Percentiles rank a stretch among this genome's conserved stretches.
Evolutionary conservation across 2,329 filamentous ascomycete genomes (phyloP).

Genomic region (Lasiodiplodia sp.): DNA sequence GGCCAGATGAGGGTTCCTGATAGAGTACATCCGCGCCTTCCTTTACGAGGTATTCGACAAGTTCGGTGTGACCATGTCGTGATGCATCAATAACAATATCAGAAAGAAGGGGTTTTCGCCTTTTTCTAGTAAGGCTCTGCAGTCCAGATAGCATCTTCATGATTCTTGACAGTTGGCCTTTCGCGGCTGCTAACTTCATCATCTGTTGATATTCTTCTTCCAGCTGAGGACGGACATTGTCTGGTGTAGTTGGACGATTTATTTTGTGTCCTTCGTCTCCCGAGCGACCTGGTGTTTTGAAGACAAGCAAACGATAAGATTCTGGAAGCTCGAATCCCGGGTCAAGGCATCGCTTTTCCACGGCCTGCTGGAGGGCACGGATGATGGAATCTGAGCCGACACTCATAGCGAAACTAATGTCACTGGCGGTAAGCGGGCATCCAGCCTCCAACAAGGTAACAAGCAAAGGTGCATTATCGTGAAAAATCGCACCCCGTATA

Average conservation of each 20-base stretch:
- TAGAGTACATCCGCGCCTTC: not conserved
- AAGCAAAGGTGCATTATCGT: not conserved
- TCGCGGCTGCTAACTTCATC: not conserved
- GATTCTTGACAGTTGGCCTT: not conserved
- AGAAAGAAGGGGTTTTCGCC: not conserved
- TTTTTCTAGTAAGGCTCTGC: not conserved
- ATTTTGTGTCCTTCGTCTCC: no score
- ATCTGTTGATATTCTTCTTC: not conserved
- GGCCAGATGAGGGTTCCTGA: no score
- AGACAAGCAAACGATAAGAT: not conserved
- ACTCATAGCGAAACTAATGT: not conserved
- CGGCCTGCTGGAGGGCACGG: not conserved
- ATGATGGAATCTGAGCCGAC: not conserved
- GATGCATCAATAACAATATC: not conserved
- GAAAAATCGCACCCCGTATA: not conserved
- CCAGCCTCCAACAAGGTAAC: not conserved
- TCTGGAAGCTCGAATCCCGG: not conserved
- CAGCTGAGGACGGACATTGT: not conserved
- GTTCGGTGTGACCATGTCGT: not conserved
- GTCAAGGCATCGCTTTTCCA: not conserved
- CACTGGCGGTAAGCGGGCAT: not conserved
- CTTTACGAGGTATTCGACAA: not conserved
- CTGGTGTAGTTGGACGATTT: not conserved
- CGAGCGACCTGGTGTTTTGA: no score
- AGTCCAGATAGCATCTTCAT: not conserved